Percentiles rank a stretch among this genome's conserved stretches.
Evolutionary conservation across 2,329 filamentous ascomycete species (phyloP).

Genomic region (Penicillium freii): DNA sequence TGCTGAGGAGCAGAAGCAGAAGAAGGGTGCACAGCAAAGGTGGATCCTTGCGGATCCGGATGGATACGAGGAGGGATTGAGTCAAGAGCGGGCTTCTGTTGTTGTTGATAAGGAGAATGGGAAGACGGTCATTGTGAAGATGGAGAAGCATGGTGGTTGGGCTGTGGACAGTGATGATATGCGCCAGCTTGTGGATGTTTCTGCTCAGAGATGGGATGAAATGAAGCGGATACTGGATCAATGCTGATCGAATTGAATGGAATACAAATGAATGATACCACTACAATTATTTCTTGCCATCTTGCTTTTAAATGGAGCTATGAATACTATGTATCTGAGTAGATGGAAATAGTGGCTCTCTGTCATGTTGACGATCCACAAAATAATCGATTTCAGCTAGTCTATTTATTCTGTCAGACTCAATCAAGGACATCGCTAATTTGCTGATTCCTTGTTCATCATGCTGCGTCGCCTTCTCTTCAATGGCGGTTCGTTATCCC

Average conservation of each 20-base stretch:
- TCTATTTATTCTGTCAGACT: background rate
- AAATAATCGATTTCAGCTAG: slow-evolving; percentile 1
- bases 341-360: background rate
- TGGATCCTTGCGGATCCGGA: slow-evolving; percentile 90
- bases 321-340: background rate
- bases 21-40: slow-evolving; percentile 34
- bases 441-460: slow-evolving; percentile 13
- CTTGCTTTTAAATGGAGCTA: background rate
- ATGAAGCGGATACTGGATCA: slow-evolving; percentile 47
- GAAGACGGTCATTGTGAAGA: slow-evolving; percentile 57
- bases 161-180: slow-evolving; percentile 64
- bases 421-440: background rate
- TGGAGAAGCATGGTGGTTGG: slow-evolving; percentile 82
- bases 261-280: slow-evolving; percentile 31
- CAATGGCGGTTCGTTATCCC: slow-evolving; percentile 33
- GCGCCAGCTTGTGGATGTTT: slow-evolving; percentile 57
- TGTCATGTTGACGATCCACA: background rate
- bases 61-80: slow-evolving; percentile 81
- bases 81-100: slow-evolving; percentile 77
- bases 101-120: slow-evolving; percentile 63
- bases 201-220: slow-evolving; percentile 64
- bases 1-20: slow-evolving; percentile 43
- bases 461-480: slow-evolving; percentile 37
- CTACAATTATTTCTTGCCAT: slow-evolving; percentile 1
- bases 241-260: slow-evolving; percentile 23